Evolutionary conservation across 352 stramenopile genomes (phyloP).

Genomic region (Globisporangium camurandrum): DNA sequence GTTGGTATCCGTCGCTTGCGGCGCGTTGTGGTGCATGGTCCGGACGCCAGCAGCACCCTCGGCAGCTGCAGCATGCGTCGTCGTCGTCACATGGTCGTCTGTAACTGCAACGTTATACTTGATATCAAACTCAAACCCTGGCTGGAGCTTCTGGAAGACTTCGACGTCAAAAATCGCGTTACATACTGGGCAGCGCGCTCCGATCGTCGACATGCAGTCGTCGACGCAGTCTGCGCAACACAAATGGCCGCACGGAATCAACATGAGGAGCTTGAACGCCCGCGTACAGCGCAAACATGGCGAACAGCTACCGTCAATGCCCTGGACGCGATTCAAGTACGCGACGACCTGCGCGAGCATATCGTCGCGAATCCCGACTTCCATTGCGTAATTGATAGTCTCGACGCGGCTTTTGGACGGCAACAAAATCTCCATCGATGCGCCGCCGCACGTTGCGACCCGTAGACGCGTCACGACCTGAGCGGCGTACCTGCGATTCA

Average conservation of each 20-base stretch:
- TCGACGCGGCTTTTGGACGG: slow-evolving; percentile 34
- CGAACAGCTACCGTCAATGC: slow-evolving; percentile 31
- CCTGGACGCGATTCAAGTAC: slow-evolving; percentile 49
- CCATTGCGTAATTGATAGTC: slow-evolving; percentile 50
- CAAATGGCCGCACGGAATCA: slow-evolving; percentile 89
- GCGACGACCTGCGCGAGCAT: slow-evolving; percentile 27
- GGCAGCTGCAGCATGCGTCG: too few relatives aligned
- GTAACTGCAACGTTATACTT: not conserved
- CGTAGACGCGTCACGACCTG: slow-evolving; percentile 58
- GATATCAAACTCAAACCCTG: slow-evolving; percentile 62
- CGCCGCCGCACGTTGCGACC: slow-evolving; percentile 44
- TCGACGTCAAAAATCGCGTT: slow-evolving; percentile 70
- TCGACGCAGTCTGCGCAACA: slow-evolving; percentile 92
- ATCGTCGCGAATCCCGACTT: slow-evolving; percentile 31
- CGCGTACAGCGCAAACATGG: slow-evolving; percentile 82
- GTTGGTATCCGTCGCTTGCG: not conserved
- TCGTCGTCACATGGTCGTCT: slow-evolving; percentile 16
- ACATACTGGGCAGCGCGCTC: slow-evolving; percentile 51
- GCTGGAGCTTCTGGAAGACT: slow-evolving; percentile 84
- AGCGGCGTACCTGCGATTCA: slow-evolving; percentile 51
- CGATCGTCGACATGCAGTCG: slow-evolving; percentile 39
- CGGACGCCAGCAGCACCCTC: not conserved
- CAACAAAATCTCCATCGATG: slow-evolving; percentile 34
- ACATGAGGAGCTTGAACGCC: slow-evolving; percentile 81
- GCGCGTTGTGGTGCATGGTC: not conserved